A percentile compares a stretch with the other conserved stretches of the same genome.
Evolutionary conservation across 2,329 filamentous ascomycete genomes (phyloP).

Genomic region (Paraphoma sp.): DNA sequence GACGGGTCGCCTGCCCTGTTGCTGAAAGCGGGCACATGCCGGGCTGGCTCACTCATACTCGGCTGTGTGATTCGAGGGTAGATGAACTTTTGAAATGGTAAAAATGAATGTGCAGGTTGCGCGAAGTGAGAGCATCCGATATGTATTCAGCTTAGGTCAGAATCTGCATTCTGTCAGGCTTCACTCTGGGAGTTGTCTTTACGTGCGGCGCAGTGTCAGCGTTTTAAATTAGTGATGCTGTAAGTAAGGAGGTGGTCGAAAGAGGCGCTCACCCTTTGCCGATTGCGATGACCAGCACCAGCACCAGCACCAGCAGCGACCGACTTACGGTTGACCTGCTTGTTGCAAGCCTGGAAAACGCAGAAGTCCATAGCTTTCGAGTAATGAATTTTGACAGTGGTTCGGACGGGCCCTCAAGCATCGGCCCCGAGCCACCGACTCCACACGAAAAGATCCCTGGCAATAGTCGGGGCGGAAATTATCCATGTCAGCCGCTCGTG

Average conservation of each 20-base stretch:
- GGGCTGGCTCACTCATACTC: background rate
- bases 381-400: background rate
- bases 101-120: background rate
- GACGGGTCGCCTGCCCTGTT: background rate
- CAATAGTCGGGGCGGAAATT: slow-evolving; percentile 5
- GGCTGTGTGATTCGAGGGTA: background rate
- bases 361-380: background rate
- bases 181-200: too few relatives aligned
- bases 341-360: too few relatives aligned
- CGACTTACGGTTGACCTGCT: too few relatives aligned
- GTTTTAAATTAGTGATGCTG: too few relatives aligned
- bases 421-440: background rate
- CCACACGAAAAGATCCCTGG: background rate
- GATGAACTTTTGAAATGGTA: too few relatives aligned
- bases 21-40: background rate
- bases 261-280: too few relatives aligned
- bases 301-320: too few relatives aligned
- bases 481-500: slow-evolving; percentile 4
- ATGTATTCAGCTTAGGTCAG: slow-evolving; percentile 2
- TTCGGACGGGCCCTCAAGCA: background rate
- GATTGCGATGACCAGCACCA: too few relatives aligned
- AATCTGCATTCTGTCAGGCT: background rate
- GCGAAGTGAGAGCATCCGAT: background rate
- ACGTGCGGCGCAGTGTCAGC: too few relatives aligned
- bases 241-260: too few relatives aligned